Base-by-base conservation (phyloP, 805 yeast species). In the Cyberlindnera mycetangii region DNA sequence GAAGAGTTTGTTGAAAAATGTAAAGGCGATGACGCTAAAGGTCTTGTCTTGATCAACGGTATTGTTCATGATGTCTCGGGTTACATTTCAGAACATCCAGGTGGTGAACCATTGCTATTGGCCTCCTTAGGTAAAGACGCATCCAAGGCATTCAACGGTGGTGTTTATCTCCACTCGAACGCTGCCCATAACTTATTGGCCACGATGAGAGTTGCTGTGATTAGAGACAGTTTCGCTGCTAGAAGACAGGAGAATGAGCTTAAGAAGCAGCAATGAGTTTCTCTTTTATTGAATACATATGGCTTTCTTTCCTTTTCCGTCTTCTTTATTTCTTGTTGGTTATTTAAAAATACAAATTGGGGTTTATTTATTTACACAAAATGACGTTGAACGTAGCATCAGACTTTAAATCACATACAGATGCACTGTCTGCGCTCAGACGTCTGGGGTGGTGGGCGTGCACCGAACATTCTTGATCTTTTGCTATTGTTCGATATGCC, bases 101-200 rank as follows among this genome's bases (percentile, higher is more conserved):
- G 95, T 75, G 95, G 95, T 54, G 80, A 76, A 59, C 81, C 88
- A 40, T 70, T 86, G 51, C 66, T 86, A 40, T 72, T 76, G 56
- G 81, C 89, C 30, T 81, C 90, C 3, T 67, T 76, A 48, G 90
- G 92, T 58, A 85, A 84, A 64, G 93, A 86, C 64, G 92, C 92
- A 20, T 83, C 92, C n/a, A 77, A 76, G 61, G 93, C 90, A 1
- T 86, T 86, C 72, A 83, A 83, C 62, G 95, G 95, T 62, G 90
- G 88, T 61, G 93, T 86, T 22, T 86, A 86, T 59, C 80, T 85
- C 9, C 95, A 86, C 62, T 83, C 92, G 9, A 86, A 85, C 56
- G 93, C 95, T 52, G 95, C 93, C 27, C 89, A 84, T 64, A 86
- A 86, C 65, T 69, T 85, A 60, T 75, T 86, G 65, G 89, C 92